phyloP scores from a whole-genome alignment of 129 eudicot species.

The Lactuca sativa region DNA sequence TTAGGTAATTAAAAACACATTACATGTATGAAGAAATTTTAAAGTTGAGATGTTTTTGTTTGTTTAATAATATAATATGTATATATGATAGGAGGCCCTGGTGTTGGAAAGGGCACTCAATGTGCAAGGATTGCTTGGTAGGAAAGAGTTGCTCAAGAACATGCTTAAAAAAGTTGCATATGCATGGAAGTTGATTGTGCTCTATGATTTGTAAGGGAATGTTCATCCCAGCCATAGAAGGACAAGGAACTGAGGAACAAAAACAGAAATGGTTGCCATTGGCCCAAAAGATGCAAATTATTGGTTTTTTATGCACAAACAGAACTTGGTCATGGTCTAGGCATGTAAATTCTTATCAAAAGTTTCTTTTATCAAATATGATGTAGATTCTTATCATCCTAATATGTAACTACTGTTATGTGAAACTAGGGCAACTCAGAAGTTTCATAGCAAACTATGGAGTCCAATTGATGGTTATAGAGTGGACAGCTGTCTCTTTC shows the following conservation, averaged over 20 bases:
- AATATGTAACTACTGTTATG: no score
- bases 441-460: no score
- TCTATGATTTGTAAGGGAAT: conserved; percentile 53
- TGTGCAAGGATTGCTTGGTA: conserved; percentile 61
- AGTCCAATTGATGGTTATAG: no score
- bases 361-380: no score
- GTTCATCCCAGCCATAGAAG: conserved; percentile 93
- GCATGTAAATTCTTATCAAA: no score
- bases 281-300: conserved; percentile 93
- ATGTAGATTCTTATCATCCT: no score
- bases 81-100: conserved; percentile 92
- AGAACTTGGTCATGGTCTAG: conserved; percentile 92
- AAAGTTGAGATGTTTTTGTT: background rate
- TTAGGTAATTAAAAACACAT: conserved; percentile 51
- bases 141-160: conserved; percentile 84
- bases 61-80: background rate
- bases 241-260: conserved; percentile 96
- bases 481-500: no score
- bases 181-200: conserved; percentile 73
- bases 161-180: conserved; percentile 79
- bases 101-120: conserved; percentile 97
- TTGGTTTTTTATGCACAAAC: conserved; percentile 98
- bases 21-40: conserved; percentile 1
- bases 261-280: conserved; percentile 89
- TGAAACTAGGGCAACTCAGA: no score